Percentiles rank a stretch among this genome's conserved stretches.
phyloP scores from a whole-genome alignment of 1,139 yeast genomes.

The Candida gigantensis region DNA sequence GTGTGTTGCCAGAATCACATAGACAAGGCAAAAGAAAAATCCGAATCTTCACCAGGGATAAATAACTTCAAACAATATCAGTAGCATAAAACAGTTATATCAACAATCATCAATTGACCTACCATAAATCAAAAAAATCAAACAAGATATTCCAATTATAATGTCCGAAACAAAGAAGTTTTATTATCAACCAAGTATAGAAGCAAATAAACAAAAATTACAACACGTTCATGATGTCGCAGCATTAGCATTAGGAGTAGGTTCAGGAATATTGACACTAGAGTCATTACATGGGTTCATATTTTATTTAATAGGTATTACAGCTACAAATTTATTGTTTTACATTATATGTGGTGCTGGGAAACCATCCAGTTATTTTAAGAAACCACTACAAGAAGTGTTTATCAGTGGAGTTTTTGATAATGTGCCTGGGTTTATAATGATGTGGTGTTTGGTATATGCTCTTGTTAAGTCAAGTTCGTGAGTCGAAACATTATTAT shows the following conservation, averaged over 20 bases:
- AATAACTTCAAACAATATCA: no score
- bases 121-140: no score
- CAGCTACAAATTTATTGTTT: constrained; percentile 45
- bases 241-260: constrained; percentile 65
- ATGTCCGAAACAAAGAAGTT: constrained; percentile 11
- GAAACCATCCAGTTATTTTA: constrained; percentile 48
- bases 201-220: constrained; percentile 41
- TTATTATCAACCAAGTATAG: constrained; percentile 26
- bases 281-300: constrained; percentile 65
- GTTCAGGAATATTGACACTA: constrained; percentile 70
- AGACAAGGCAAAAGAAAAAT: not conserved
- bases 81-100: no score
- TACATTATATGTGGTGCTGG: constrained; percentile 43
- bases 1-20: no score
- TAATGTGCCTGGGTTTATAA: constrained; percentile 67
- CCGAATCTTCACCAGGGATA: not conserved
- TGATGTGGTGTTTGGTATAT: constrained; percentile 84
- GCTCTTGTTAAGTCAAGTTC: constrained; percentile 50
- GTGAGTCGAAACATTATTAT: no score
- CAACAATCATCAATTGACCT: no score
- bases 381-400: constrained; percentile 55
- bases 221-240: constrained; percentile 64
- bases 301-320: constrained; percentile 54
- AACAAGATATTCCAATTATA: not conserved
- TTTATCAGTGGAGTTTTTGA: constrained; percentile 56